Evolutionary conservation across 1,284 basidiomycete species (phyloP), one percentile per base, ranked within the genome.

Genomic region (Takashimella tepidaria): DNA sequence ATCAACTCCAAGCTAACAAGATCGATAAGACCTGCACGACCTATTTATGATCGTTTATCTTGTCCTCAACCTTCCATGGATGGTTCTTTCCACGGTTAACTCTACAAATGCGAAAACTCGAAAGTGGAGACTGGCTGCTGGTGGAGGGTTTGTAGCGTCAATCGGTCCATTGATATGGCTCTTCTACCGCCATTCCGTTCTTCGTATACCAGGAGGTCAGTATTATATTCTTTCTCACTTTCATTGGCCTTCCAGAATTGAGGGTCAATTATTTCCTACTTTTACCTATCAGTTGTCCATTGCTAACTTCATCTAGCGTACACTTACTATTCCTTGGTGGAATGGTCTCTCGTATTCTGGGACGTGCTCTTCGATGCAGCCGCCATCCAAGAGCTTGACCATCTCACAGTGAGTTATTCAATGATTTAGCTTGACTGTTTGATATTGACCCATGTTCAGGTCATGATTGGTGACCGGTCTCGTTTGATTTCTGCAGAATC

Each of bases 21-120:
- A n/a, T n/a, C n/a, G n/a, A n/a, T n/a, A 51, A 75, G 85, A 88
- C 66, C 79, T 82, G 16, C 92, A 97, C 74, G 92, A 96, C 73
- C 77, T 92, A 21, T 84, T 86, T 68, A 96, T 97, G 92, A 86
- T 92, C 58, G 69, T 81, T 51, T 92, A 89, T 67, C 86, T 92
- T 57, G 78, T 88, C 2, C 82, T 83, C 67, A 89, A 88, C 61
- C 64, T 89, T 3, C 88, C 89, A 1, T 97, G 91, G 91, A 95
- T 95, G 90, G 70, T 84, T 41, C 83, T 87, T 24, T 82, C 84
- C 4, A 83, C 85, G 27, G 61, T 76, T 13, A 81, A 81, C 59
- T 57, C 64, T 26, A 47, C 50, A 6, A 54, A 62, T 47, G 22
- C 22, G 8, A 37, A 45, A 5, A 49, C 56, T 22, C 44, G 47